Conservation (phyloP, 331 rosid genomes). For the Malus hybrid region DNA sequence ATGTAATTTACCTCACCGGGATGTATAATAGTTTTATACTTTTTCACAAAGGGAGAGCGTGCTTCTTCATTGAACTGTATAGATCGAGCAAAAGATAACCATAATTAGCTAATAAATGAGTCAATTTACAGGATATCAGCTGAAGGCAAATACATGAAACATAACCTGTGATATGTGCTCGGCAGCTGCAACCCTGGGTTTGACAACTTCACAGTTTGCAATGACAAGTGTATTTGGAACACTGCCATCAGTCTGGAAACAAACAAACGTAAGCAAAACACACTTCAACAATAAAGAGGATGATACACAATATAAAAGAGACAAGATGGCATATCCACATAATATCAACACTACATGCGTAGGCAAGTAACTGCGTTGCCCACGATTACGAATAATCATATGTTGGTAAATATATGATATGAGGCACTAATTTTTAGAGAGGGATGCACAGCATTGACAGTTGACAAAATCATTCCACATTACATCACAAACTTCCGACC, state of each 20-base stretch:
- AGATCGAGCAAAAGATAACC: background rate
- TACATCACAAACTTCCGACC: background rate
- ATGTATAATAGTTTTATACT: constrained; percentile 34
- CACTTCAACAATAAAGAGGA: background rate
- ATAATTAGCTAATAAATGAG: background rate
- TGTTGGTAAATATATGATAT: background rate
- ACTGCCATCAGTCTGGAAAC: constrained; percentile 26
- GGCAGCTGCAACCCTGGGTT: constrained; percentile 37
- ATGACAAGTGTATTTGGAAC: constrained; percentile 35
- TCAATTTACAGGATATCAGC: background rate
- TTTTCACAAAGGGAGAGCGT: constrained; percentile 34
- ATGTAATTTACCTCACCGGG: constrained; percentile 30
- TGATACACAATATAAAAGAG: background rate
- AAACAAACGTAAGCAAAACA: background rate
- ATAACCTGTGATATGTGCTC: constrained; percentile 37
- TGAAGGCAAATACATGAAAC: background rate
- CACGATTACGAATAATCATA: background rate
- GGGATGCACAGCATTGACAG: background rate
- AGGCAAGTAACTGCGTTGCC: background rate
- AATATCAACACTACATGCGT: background rate
- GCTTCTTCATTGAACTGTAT: constrained; percentile 39
- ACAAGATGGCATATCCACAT: background rate
- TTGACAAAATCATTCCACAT: background rate
- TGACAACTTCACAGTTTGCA: constrained; percentile 36
- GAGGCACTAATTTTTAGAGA: background rate